Conservation (phyloP, 2,329 filamentous ascomycete species). For the Fusarium brevicatenulatum region DNA sequence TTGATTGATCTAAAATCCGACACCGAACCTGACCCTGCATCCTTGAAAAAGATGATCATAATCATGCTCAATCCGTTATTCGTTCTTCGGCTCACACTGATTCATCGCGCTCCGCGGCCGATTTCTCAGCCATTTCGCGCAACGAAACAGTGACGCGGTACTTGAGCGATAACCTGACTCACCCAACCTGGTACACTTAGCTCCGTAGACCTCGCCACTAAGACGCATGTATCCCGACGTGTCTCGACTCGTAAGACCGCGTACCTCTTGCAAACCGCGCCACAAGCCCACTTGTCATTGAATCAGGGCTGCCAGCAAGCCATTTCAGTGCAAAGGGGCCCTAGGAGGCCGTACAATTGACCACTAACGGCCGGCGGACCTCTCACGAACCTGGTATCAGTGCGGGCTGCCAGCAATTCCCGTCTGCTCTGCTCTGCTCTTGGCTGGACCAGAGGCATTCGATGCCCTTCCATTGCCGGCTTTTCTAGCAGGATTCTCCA, state of each 20-base stretch:
- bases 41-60: background rate
- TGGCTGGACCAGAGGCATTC: constrained; percentile 32
- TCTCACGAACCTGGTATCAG: constrained; percentile 34
- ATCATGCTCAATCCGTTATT: background rate
- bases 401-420: constrained; percentile 25
- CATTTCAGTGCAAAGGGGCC: constrained; percentile 31
- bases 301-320: constrained; percentile 23
- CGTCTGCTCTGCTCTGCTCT: constrained; percentile 8
- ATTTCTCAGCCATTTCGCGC: constrained; percentile 22
- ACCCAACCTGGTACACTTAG: constrained; percentile 26
- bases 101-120: constrained; percentile 19
- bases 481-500: constrained; percentile 29
- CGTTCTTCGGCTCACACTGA: constrained; percentile 27
- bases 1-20: constrained; percentile 13
- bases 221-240: constrained; percentile 28
- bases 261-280: constrained; percentile 37
- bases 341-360: constrained; percentile 20
- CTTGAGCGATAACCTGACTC: constrained; percentile 35
- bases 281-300: constrained; percentile 30
- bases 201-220: constrained; percentile 8
- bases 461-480: constrained; percentile 41
- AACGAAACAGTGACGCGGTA: constrained; percentile 24
- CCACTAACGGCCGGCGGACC: constrained; percentile 28
- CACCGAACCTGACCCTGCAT: constrained; percentile 10
- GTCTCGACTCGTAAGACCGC: constrained; percentile 35